Percentiles rank a stretch among this genome's conserved stretches.
These are phyloP conservation scores for Thermomyces lanuginosus DNA, from an alignment of 2,329 filamentous ascomycete species.

Conservation along the genomic window DNA sequence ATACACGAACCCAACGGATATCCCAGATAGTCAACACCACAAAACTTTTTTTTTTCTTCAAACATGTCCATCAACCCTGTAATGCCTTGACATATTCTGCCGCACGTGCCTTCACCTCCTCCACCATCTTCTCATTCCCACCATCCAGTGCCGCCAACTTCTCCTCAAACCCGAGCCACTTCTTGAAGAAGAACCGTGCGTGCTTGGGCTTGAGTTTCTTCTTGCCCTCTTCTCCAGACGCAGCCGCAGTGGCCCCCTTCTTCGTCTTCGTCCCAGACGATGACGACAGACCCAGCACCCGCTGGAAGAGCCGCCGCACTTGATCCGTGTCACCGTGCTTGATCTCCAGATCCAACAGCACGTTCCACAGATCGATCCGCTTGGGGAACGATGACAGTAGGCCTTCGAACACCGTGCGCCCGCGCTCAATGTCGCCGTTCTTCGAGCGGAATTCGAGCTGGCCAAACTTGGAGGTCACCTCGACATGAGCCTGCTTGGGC, in stretches of 20 bases:
- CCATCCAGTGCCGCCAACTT: slow-evolving; percentile 29
- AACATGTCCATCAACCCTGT: slow-evolving; percentile 13
- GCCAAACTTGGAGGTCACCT: slow-evolving; percentile 73
- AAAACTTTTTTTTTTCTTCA: slow-evolving; percentile 8
- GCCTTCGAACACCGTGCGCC: slow-evolving; percentile 85
- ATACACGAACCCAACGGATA: slow-evolving; percentile 5
- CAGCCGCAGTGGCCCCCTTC: slow-evolving; percentile 14
- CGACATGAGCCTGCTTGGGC: slow-evolving; percentile 49
- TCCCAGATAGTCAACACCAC: slow-evolving; percentile 4
- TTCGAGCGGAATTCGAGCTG: slow-evolving; percentile 77
- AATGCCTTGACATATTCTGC: slow-evolving; percentile 47
- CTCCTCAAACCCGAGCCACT: slow-evolving; percentile 83
- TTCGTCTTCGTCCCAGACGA: slow-evolving; percentile 5
- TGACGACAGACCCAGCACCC: slow-evolving; percentile 40
- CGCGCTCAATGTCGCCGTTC: slow-evolving; percentile 72
- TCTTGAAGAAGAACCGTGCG: slow-evolving; percentile 76
- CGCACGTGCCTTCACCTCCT: slow-evolving; percentile 54
- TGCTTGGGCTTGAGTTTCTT: slow-evolving; percentile 61
- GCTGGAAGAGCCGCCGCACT: slow-evolving; percentile 65
- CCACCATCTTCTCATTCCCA: slow-evolving; percentile 52
- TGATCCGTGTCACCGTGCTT: slow-evolving; percentile 43
- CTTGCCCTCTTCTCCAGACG: slow-evolving; percentile 34
- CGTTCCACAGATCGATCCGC: slow-evolving; percentile 83
- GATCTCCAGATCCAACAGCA: slow-evolving; percentile 74
- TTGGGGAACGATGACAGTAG: slow-evolving; percentile 73